Evolutionary conservation across 306 rosid genomes (phyloP).

Genomic region (Cicer bijugum): DNA sequence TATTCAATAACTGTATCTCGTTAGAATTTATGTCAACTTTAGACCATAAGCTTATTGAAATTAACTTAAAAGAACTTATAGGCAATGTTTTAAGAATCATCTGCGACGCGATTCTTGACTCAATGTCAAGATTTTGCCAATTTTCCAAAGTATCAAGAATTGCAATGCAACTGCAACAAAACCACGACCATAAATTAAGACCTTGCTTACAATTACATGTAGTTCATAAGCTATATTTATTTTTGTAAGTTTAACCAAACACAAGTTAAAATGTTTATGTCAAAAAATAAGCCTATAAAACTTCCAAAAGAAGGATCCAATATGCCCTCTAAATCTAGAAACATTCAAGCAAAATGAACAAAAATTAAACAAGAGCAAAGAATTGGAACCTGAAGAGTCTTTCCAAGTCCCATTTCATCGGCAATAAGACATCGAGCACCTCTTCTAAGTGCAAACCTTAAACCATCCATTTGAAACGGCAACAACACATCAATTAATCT

Average conservation of each 20-base stretch:
- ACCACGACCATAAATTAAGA: background rate
- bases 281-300: background rate
- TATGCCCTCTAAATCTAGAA: background rate
- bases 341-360: background rate
- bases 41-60: slow-evolving; percentile 2
- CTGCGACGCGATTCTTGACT: background rate
- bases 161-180: background rate
- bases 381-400: slow-evolving; percentile 80
- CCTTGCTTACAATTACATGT: background rate
- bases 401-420: slow-evolving; percentile 97
- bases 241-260: slow-evolving; percentile 8
- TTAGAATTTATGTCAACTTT: background rate
- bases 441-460: slow-evolving; percentile 77
- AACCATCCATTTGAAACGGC: slow-evolving; percentile 87
- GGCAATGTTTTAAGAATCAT: background rate
- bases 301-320: background rate
- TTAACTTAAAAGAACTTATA: background rate
- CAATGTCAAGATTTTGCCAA: background rate
- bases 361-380: background rate
- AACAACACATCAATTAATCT: slow-evolving; percentile 56
- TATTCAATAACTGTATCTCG: background rate
- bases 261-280: background rate
- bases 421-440: slow-evolving; percentile 96
- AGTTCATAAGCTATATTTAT: background rate
- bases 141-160: background rate